Percentiles rank a stretch among this genome's conserved stretches.
Evolutionary conservation across 495 filamentous ascomycete genomes (phyloP).

Genomic region (Cercophora scortea): DNA sequence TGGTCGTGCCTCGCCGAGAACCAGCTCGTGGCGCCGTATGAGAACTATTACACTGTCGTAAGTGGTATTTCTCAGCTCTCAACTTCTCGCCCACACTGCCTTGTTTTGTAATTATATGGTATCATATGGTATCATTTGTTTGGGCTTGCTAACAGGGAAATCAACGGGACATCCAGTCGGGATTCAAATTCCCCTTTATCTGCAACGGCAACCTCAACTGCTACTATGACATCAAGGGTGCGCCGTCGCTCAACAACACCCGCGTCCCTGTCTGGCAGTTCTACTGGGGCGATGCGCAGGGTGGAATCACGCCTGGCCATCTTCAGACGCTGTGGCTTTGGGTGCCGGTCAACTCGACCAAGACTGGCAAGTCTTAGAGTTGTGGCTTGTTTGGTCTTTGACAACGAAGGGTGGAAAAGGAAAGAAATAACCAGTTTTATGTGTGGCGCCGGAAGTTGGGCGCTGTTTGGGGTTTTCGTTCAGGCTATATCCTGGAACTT

Average conservation of each 20-base stretch:
- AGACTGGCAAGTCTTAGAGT: not conserved
- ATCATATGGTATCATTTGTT: too few species aligned
- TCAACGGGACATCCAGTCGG: constrained; percentile 5
- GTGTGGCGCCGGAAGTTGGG: too few species aligned
- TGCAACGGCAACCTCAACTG: constrained; percentile 27
- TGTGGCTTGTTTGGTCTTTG: too few species aligned
- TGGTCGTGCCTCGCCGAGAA: constrained; percentile 13
- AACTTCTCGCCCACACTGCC: too few species aligned
- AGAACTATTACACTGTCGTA: constrained; percentile 23
- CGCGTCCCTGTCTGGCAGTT: constrained; percentile 23
- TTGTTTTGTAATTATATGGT: too few species aligned
- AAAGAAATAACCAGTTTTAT: too few species aligned
- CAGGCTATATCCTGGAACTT: too few species aligned
- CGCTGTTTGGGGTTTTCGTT: too few species aligned
- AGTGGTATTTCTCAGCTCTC: not conserved
- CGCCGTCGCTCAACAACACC: not conserved
- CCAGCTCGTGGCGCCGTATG: not conserved
- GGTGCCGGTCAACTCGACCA: constrained; percentile 6
- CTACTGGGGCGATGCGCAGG: constrained; percentile 25
- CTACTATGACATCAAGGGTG: constrained; percentile 21
- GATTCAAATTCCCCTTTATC: constrained; percentile 22
- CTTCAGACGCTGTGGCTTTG: constrained; percentile 22
- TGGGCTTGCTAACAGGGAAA: not conserved
- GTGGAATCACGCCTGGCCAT: constrained; percentile 19
- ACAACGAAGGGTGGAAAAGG: too few species aligned